A percentile compares a stretch with the other conserved stretches of the same genome.
phyloP scores from a whole-genome alignment of 306 rosid species.

The Gleditsia sinensis region DNA sequence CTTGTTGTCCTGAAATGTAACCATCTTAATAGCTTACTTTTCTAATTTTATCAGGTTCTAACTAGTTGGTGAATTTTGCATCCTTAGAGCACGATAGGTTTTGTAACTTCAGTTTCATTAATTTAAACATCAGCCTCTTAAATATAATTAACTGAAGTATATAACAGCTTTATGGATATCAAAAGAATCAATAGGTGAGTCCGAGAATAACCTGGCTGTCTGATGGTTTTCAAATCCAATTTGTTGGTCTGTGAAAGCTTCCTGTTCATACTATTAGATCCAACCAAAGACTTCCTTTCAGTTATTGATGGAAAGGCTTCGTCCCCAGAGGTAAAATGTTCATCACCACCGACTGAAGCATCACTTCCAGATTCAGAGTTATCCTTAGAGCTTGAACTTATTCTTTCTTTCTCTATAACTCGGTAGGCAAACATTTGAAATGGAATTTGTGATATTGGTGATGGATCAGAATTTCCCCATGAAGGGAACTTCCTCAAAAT shows the following conservation, averaged over 20 bases:
- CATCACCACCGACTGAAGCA: slow-evolving; percentile 77
- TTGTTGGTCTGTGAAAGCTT: slow-evolving; percentile 43
- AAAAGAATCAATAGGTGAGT: not conserved
- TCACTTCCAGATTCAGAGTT: slow-evolving; percentile 83
- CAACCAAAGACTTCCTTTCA: slow-evolving; percentile 51
- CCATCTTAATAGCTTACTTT: not conserved
- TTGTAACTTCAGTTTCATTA: not conserved
- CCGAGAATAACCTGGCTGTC: slow-evolving; percentile 54
- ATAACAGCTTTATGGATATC: slow-evolving; percentile 12
- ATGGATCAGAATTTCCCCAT: slow-evolving; percentile 54
- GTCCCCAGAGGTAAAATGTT: slow-evolving; percentile 51
- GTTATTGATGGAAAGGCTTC: slow-evolving; percentile 50
- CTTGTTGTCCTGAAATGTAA: not conserved
- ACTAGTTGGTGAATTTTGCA: slow-evolving; percentile 25
- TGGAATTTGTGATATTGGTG: slow-evolving; percentile 60
- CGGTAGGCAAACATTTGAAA: slow-evolving; percentile 80
- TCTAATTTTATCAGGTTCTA: not conserved
- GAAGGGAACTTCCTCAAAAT: slow-evolving; percentile 61
- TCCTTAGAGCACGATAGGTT: slow-evolving; percentile 5
- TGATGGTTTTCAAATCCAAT: slow-evolving; percentile 47
- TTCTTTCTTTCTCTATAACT: slow-evolving; percentile 58
- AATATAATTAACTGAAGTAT: slow-evolving; percentile 1
- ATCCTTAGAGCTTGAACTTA: slow-evolving; percentile 42
- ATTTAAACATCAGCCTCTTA: slow-evolving; percentile 15
- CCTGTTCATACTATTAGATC: slow-evolving; percentile 45